Evolutionary conservation across 1,284 basidiomycete genomes (phyloP), one percentile per base, ranked within the genome.

Genomic region (Melanopsichium pennsylvanicum): DNA sequence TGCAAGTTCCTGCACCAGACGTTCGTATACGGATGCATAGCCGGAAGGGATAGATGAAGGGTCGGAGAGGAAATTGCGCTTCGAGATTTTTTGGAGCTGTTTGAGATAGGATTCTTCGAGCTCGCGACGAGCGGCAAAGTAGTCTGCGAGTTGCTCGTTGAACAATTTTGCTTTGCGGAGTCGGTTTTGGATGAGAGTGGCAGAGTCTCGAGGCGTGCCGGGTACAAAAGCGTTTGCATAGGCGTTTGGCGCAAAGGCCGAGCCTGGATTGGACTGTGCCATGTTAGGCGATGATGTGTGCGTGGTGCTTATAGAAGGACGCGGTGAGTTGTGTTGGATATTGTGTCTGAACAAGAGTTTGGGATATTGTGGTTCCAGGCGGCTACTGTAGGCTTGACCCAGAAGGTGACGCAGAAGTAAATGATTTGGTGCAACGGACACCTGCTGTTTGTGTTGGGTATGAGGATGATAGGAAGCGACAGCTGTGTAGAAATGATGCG

Each of bases 41-140:
- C 66, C 63, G 19, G 67, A 41, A 7, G 79, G 70, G 34, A 81
- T 72, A 31, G 71, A 40, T 0, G 76, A 70, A 12, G 80, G 60
- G 23, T 78, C 67, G 8, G 71, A 64, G 21, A 74, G 82, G 79
- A 41, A 83, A 77, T 16, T 82, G 75, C 48, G 80, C 47, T 76
- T 74, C 1, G 81, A 71, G 26, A 85, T 73, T 73, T 85, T 85
- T n/a, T 81, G 70, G 18, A 86, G 81, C 19, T 81, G 74, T 25
- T 83, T 82, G n/a, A 84, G 81, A 64, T 86, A 86, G 29, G 72
- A 45, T 15, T 82, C 77, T 55, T 86, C 85, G 35, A 84, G 82
- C 4, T 74, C 73, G 0, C 83, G 78, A 19, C 85, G 81, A 36
- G 85, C 85, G 31, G 82, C 82, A 76, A 83, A 84, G 55, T 85